Conservation (phyloP, 2,329 filamentous ascomycete genomes). For the Stenocarpella maydis region DNA sequence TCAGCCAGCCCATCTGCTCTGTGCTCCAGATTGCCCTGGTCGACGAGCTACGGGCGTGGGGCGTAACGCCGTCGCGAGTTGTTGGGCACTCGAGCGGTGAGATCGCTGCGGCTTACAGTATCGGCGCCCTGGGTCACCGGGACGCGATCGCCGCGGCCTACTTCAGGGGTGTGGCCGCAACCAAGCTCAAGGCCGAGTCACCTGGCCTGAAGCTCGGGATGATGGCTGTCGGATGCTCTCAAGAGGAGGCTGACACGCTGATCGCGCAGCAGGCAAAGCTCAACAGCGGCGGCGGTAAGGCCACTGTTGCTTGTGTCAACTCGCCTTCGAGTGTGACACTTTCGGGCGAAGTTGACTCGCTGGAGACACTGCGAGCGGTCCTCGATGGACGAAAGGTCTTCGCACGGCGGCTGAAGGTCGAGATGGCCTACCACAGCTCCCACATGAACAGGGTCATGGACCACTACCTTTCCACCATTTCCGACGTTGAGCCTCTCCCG, state of each 20-base stretch:
- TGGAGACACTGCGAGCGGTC: slow-evolving; percentile 39
- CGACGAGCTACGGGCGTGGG: slow-evolving; percentile 39
- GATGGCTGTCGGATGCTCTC: slow-evolving; percentile 30
- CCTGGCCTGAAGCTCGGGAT: slow-evolving; percentile 26
- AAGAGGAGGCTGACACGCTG: slow-evolving; percentile 26
- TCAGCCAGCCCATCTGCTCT: slow-evolving; percentile 47
- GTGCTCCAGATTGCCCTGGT: slow-evolving; percentile 44
- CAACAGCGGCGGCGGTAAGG: slow-evolving; percentile 20
- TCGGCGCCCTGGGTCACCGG: slow-evolving; percentile 31
- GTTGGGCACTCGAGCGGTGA: slow-evolving; percentile 44
- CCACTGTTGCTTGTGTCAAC: slow-evolving; percentile 34
- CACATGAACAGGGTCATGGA: slow-evolving; percentile 39
- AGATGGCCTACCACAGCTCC: slow-evolving; percentile 36
- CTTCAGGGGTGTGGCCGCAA: slow-evolving; percentile 30
- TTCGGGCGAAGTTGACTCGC: slow-evolving; percentile 42
- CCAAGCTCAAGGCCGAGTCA: slow-evolving; percentile 25
- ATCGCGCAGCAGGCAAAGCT: slow-evolving; percentile 22
- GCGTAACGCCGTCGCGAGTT: slow-evolving; percentile 37
- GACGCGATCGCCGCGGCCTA: slow-evolving; percentile 33
- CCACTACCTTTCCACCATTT: slow-evolving; percentile 44
- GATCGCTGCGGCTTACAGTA: slow-evolving; percentile 35
- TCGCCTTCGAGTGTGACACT: slow-evolving; percentile 46
- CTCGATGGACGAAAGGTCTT: slow-evolving; percentile 41
- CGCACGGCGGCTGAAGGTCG: slow-evolving; percentile 37
- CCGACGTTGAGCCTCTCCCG: slow-evolving; percentile 38